Evolutionary conservation across 306 rosid genomes (phyloP).

Genomic region (Purshia tridentata): DNA sequence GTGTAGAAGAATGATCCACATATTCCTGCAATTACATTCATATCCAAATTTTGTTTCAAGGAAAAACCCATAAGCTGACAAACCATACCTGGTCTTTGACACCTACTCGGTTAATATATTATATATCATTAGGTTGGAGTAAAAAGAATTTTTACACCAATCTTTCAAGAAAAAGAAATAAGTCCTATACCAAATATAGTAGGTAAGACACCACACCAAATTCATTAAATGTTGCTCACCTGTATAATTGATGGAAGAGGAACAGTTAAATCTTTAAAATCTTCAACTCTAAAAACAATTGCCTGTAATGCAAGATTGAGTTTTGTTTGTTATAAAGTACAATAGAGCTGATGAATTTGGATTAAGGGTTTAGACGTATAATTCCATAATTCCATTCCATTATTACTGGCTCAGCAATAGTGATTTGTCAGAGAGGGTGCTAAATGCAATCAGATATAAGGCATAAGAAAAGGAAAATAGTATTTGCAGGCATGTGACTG

Average conservation of each 20-base stretch:
- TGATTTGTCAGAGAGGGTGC: neutral
- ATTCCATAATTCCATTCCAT: neutral
- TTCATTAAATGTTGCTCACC: constrained; percentile 31
- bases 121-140: neutral
- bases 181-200: neutral
- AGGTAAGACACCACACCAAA: constrained; percentile 1
- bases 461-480: neutral
- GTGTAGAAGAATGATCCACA: constrained; percentile 83
- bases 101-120: neutral
- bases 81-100: neutral
- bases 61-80: constrained; percentile 6
- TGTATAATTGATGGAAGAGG: constrained; percentile 91
- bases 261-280: constrained; percentile 63
- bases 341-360: neutral
- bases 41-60: neutral
- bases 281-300: constrained; percentile 64
- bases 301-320: constrained; percentile 41
- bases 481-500: neutral
- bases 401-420: neutral
- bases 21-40: constrained; percentile 59
- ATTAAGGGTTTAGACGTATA: neutral
- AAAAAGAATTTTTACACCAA: neutral
- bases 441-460: constrained; percentile 10
- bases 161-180: no score
- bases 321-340: neutral